Percentiles rank a stretch among this genome's conserved stretches.
phyloP scores from a whole-genome alignment of 345 rosid genomes.

The Gossypium longicalyx region DNA sequence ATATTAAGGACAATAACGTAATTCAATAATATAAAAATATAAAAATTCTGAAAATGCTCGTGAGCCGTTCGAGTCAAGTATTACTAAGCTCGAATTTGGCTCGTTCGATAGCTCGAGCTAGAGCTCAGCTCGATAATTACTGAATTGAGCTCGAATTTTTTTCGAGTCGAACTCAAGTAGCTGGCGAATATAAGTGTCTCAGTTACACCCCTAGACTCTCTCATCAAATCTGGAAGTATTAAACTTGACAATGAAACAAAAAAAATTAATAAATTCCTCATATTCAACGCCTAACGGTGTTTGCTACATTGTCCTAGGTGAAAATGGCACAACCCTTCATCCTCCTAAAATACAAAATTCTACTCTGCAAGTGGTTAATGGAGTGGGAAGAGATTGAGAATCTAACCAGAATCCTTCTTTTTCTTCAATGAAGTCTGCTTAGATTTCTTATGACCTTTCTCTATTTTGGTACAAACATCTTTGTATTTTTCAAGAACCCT shows the following conservation, averaged over 20 bases:
- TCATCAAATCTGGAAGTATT: background rate
- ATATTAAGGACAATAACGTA: no score
- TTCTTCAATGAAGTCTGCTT: conserved; percentile 32
- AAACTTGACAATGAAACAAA: background rate
- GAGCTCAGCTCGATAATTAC: no score
- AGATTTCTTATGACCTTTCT: conserved; percentile 24
- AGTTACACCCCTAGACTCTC: background rate
- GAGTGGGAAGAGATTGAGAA: background rate
- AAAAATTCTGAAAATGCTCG: no score
- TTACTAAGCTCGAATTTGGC: no score
- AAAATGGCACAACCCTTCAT: background rate
- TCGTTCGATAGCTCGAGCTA: no score
- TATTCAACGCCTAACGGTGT: background rate
- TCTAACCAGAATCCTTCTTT: conserved; percentile 43
- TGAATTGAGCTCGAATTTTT: no score
- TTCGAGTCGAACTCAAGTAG: no score
- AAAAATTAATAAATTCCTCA: background rate
- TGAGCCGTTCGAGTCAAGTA: no score
- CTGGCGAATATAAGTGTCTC: no score
- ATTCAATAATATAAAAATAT: no score
- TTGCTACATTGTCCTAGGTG: background rate
- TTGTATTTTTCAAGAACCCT: conserved; percentile 56
- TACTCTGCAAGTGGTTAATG: background rate
- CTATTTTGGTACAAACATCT: conserved; percentile 35
- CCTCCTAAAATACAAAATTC: background rate